A percentile compares a stretch with the other conserved stretches of the same genome.
Conservation (phyloP, 108 stramenopile species). For the Pseudonitzschia pungens region DNA sequence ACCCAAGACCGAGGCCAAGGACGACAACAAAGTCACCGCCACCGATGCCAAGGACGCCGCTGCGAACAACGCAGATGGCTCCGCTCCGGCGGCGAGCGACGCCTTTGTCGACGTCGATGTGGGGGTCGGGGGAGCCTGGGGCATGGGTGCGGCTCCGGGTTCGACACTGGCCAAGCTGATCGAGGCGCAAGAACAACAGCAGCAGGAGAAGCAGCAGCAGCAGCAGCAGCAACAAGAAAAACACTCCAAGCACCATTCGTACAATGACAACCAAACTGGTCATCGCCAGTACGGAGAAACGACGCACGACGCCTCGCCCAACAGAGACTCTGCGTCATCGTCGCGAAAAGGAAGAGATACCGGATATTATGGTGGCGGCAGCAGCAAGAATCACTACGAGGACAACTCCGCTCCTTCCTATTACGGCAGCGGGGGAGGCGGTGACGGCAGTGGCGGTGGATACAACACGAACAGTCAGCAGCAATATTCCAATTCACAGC, state of each 20-base stretch:
- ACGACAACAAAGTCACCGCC: background rate
- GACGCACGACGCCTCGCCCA: conserved; percentile 3
- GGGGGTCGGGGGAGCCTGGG: conserved; percentile 80
- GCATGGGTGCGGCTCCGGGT: conserved; percentile 74
- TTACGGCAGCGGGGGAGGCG: background rate
- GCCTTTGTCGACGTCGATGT: conserved; percentile 16
- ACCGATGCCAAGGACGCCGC: background rate
- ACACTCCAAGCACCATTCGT: background rate
- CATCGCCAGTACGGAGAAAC: conserved; percentile 12
- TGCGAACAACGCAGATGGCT: background rate
- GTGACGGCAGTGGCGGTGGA: background rate
- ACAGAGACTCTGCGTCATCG: conserved; percentile 10
- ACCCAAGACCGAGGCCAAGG: conserved; percentile 21
- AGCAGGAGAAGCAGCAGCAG: conserved; percentile 10
- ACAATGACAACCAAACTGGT: background rate
- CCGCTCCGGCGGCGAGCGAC: background rate
- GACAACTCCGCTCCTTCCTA: conserved; percentile 12
- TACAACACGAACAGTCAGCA: background rate
- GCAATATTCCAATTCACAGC: background rate
- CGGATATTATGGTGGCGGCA: background rate
- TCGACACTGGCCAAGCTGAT: conserved; percentile 66
- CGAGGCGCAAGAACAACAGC: conserved; percentile 55
- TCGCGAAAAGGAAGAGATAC: conserved; percentile 14
- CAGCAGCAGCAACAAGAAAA: background rate
- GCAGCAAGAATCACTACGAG: conserved; percentile 1